Evolutionary conservation across 108 stramenopile genomes (phyloP), one percentile per base, ranked within the genome.

Genomic region (Phaeodactylum tricornutum): DNA sequence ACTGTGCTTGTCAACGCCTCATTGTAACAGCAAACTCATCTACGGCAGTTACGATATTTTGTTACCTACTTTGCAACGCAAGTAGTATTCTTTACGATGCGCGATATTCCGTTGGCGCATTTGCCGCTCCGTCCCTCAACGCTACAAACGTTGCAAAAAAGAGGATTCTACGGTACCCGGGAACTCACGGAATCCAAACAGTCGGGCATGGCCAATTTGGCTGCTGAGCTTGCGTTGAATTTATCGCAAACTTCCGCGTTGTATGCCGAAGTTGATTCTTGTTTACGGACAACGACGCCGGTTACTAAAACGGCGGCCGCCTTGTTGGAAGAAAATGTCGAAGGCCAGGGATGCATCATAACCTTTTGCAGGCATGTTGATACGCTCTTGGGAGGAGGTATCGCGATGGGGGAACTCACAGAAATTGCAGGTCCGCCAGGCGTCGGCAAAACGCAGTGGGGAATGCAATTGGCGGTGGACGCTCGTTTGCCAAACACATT

Each of bases 391-490:
- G 90, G 90, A 32, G 93, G 89, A n/a, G 95, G 95, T 20, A 67
- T 93, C 43, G 43, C 67, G 2, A 40, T 81, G 21, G 81, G 84
- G 14, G 74, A 84, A 59, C 57, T 96, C 15, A 93, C 92, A 0
- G 95, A 97, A 78, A 54, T 96, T 23, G 80, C 84, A 5, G 95
- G 95, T 12, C 41, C 86, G 4, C 97, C 97, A 0, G 95, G 95
- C 7, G 60, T 67, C 20, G 97, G 97, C 5, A 98, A 98, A 64
- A 98, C 95, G 17, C 95, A 98, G 66, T 45, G 95, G 32, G 84
- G 75, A 32, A 93, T 93, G 75, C 97, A 98, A 57, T 58, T 98
- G 49, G 79, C 84, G 33, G 92, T 95, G 19, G 70, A 92, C 66
- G 67, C 85, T 0, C 64, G 73, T 34, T 69, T 98, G 4, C 93